Percentiles rank a stretch among this genome's conserved stretches.
Evolutionary conservation across 2,329 filamentous ascomycete genomes (phyloP).

Genomic region (Hypoxylon rubiginosum): DNA sequence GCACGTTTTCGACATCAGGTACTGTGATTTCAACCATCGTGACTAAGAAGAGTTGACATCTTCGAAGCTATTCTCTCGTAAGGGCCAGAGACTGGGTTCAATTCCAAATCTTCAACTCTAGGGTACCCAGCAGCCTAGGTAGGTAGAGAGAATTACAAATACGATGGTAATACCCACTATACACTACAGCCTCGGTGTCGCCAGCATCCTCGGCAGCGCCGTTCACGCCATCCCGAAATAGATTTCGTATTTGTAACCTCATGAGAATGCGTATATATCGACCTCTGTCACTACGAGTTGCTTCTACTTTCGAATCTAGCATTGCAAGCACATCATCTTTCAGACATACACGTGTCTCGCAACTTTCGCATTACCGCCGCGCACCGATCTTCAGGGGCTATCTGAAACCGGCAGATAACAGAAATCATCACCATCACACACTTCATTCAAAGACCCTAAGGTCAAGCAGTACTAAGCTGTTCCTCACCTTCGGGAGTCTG

Average conservation of each 20-base stretch:
- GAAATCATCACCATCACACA: constrained; percentile 1
- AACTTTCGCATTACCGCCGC: constrained; percentile 14
- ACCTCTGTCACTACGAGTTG: neutral
- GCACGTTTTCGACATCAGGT: neutral
- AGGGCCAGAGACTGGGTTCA: neutral
- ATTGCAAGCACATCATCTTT: constrained; percentile 4
- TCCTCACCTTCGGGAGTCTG: neutral
- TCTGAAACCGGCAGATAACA: constrained; percentile 9
- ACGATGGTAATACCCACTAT: too few relatives aligned
- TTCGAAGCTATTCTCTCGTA: neutral
- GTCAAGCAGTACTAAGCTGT: neutral
- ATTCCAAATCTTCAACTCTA: constrained; percentile 2
- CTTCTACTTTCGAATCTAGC: constrained; percentile 17
- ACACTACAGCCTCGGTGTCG: neutral
- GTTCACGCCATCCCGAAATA: neutral
- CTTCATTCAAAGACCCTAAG: constrained; percentile 4
- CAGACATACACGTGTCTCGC: constrained; percentile 10
- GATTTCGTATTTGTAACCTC: constrained; percentile 1
- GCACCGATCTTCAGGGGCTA: constrained; percentile 8
- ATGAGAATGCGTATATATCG: constrained; percentile 9
- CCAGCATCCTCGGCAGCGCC: neutral
- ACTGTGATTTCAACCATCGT: neutral
- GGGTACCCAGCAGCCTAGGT: too few relatives aligned
- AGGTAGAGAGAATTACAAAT: too few relatives aligned
- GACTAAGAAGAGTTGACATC: neutral